These are phyloP conservation scores for Silene noctiflora DNA, from an alignment of 179 eudicot genomes.

Conservation along the genomic window DNA sequence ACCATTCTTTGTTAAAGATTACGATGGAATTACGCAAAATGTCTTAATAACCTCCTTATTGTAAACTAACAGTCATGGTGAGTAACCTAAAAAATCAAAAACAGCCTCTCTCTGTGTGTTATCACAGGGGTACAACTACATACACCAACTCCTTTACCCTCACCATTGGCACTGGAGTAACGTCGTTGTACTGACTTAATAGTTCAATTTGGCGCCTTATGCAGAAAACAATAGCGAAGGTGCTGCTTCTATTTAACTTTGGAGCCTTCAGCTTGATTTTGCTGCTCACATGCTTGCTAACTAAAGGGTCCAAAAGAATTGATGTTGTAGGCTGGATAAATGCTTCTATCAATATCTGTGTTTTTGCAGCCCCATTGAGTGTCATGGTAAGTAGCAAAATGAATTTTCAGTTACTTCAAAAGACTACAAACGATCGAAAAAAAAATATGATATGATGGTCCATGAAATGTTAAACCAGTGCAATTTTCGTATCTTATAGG, in stretches of 20 bases:
- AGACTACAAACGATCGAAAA: not conserved
- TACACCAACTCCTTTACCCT: not conserved
- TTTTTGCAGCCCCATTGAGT: constrained; percentile 74
- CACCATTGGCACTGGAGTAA: not conserved
- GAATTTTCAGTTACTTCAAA: not conserved
- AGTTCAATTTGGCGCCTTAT: not conserved
- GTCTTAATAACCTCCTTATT: too few species aligned
- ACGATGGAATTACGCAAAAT: too few species aligned
- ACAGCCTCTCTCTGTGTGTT: too few species aligned
- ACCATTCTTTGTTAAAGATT: too few species aligned
- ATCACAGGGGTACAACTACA: not conserved
- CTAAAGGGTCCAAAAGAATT: constrained; percentile 34
- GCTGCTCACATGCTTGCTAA: constrained; percentile 35
- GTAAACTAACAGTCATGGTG: too few species aligned
- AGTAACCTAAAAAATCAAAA: too few species aligned
- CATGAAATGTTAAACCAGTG: constrained; percentile 1
- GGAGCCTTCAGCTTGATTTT: constrained; percentile 43
- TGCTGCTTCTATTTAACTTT: constrained; percentile 46
- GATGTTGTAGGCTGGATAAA: constrained; percentile 70
- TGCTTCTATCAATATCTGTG: constrained; percentile 55
- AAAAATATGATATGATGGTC: not conserved
- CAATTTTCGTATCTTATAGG: constrained; percentile 34
- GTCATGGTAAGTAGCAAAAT: constrained; percentile 49
- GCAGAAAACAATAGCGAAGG: constrained; percentile 45
- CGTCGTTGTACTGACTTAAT: not conserved